Evolutionary conservation across 2,329 filamentous ascomycete species (phyloP), one percentile per base, ranked within the genome.

Genomic region (Monilinia polystroma): DNA sequence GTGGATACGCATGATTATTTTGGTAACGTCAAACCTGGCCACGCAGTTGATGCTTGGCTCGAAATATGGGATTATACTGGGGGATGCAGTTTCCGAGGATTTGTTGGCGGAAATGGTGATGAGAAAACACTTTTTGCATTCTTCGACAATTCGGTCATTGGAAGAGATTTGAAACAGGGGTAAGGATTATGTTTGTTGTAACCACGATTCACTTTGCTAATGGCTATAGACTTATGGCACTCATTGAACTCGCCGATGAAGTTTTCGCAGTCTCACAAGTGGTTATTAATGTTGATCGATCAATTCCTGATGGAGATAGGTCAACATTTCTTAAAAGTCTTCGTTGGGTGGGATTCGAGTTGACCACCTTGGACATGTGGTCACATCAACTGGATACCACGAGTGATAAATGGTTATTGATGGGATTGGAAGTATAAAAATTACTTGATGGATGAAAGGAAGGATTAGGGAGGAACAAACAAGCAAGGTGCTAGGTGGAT

Each of bases 311-410:
- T 35, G 80, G 84, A 68, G 87, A 91, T 69, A 81, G 85, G 67
- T 86, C 89, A 72, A 82, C 87, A 67, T 82, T 94, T 72, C 87
- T 90, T 75, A 92, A 90, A 78, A 93, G 92, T 74, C 85, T 97
- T 63, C 91, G 93, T 77, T 97, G 93, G 93, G 93, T 96, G 71
- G 93, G 93, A 66, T 97, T 97, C 76, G 90, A 91, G 76, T 84
- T 94, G 72, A 88, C 87, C 60, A 94, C 91, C 32, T 83, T 97
- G 54, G 89, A 93, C 72, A 85, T 87, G 72, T 97, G 92, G 89
- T 84, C 86, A 20, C 80, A 82, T 56, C 82, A 83, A 51, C 77
- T 84, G 65, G 86, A 90, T 70, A 84, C 89, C 64, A 87, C 90
- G 62, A 96, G 92, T 80, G 81, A 87, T 63, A 83, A 83, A 74